phyloP scores from a whole-genome alignment of 495 filamentous ascomycete genomes.

The Delitschia confertaspora region DNA sequence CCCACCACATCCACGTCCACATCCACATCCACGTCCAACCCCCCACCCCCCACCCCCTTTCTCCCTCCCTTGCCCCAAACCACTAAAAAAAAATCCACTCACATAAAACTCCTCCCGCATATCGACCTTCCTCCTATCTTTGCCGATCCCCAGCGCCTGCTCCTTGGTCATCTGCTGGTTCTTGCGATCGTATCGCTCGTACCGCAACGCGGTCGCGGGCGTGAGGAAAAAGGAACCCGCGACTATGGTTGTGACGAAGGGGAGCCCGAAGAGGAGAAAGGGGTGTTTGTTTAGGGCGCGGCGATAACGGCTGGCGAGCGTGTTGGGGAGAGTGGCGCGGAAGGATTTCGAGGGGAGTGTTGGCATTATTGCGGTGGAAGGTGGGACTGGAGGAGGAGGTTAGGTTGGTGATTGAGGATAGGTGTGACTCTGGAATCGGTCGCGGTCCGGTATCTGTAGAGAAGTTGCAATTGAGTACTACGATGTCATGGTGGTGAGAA shows the following conservation, averaged over 20 bases:
- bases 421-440: slow-evolving; percentile 2
- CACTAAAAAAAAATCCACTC: slow-evolving; percentile 37
- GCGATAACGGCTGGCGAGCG: slow-evolving; percentile 71
- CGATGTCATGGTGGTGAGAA: slow-evolving; percentile 1
- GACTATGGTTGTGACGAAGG: slow-evolving; percentile 87
- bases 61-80: background rate
- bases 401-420: background rate
- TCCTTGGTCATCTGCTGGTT: slow-evolving; percentile 72
- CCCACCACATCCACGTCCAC: too few species aligned
- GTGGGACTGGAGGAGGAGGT: background rate
- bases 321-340: slow-evolving; percentile 40
- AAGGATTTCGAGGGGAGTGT: slow-evolving; percentile 58
- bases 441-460: too few species aligned
- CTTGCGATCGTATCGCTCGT: slow-evolving; percentile 84
- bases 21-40: background rate
- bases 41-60: too few species aligned
- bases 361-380: slow-evolving; percentile 44
- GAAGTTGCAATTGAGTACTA: too few species aligned
- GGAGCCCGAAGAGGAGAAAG: slow-evolving; percentile 91
- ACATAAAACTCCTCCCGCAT: slow-evolving; percentile 92
- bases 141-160: slow-evolving; percentile 72
- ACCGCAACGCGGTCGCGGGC: slow-evolving; percentile 83
- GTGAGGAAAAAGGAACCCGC: slow-evolving; percentile 90
- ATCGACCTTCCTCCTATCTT: slow-evolving; percentile 61
- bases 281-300: slow-evolving; percentile 59